These are phyloP conservation scores for Candida loeiensis DNA, from an alignment of 805 yeast genomes.

Conservation along the genomic window DNA sequence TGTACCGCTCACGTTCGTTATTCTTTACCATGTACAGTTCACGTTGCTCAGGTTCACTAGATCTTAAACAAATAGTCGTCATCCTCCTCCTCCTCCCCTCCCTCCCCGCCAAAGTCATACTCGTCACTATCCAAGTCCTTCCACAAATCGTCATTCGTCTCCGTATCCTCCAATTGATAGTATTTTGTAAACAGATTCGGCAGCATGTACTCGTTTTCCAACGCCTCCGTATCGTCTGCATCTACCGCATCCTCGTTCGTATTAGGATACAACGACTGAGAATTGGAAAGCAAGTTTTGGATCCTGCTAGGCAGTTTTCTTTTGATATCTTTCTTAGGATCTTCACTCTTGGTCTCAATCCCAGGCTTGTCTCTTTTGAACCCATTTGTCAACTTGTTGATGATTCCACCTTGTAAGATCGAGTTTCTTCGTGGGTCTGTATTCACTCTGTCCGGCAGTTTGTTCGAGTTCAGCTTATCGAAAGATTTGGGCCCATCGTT, in stretches of 20 bases:
- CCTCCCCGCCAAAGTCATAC: slow-evolving; percentile 22
- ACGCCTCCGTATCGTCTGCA: slow-evolving; percentile 19
- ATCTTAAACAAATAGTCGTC: slow-evolving; percentile 33
- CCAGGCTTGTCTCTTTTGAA: no score
- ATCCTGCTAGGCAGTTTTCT: slow-evolving; percentile 20
- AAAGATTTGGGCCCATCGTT: no score
- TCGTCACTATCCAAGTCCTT: slow-evolving; percentile 21
- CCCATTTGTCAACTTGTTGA: no score
- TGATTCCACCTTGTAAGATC: no score
- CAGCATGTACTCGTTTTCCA: slow-evolving; percentile 39
- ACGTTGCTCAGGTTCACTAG: neutral
- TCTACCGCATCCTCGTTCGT: slow-evolving; percentile 8
- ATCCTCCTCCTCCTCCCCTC: slow-evolving; percentile 17
- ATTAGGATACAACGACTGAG: slow-evolving; percentile 29
- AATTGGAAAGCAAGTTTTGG: slow-evolving; percentile 32
- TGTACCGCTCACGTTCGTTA: no score
- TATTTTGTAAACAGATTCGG: slow-evolving; percentile 35
- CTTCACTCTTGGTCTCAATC: no score
- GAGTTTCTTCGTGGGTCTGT: no score
- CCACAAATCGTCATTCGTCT: slow-evolving; percentile 19
- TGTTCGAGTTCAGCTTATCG: no score
- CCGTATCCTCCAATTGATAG: slow-evolving; percentile 19
- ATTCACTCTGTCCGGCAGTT: no score
- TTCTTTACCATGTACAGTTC: no score
- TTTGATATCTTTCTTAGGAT: neutral